phyloP scores from a whole-genome alignment of 768 basidiomycete species.

The Hygrocybe coccinea region DNA sequence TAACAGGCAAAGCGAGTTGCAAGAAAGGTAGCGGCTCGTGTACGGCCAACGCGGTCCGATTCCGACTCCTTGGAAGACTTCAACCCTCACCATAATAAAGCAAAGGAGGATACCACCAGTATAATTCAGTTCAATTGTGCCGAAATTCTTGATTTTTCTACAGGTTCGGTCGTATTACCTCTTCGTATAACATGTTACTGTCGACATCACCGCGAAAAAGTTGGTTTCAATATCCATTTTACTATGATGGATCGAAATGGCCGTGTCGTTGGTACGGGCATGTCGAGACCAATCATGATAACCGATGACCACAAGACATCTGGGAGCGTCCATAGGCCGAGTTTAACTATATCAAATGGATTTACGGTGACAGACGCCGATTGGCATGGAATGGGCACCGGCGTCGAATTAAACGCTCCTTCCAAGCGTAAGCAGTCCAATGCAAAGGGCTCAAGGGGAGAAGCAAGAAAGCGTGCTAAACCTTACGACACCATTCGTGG shows the following conservation, averaged over 20 bases:
- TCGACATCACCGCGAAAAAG: constrained; percentile 95
- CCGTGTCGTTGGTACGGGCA: constrained; percentile 73
- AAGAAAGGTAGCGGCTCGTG: constrained; percentile 80
- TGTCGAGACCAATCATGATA: constrained; percentile 91
- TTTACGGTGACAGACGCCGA: constrained; percentile 41
- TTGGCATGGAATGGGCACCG: constrained; percentile 41
- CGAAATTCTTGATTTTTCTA: constrained; percentile 81
- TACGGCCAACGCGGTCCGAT: constrained; percentile 72
- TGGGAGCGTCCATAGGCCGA: constrained; percentile 21
- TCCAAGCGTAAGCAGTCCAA: constrained; percentile 30
- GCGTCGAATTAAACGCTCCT: constrained; percentile 26
- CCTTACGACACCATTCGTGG: constrained; percentile 54
- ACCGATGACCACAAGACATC: constrained; percentile 96
- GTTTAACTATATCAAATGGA: constrained; percentile 12
- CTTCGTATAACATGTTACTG: constrained; percentile 98
- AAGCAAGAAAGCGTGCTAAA: constrained; percentile 59
- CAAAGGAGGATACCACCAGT: constrained; percentile 65
- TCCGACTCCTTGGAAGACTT: constrained; percentile 61
- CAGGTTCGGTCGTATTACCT: constrained; percentile 84
- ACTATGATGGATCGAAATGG: constrained; percentile 77
- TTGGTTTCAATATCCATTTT: constrained; percentile 89
- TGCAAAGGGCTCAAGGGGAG: neutral
- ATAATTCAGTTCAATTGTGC: constrained; percentile 97
- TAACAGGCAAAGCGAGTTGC: constrained; percentile 78
- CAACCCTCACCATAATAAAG: constrained; percentile 37